Conservation (phyloP, 129 eudicot genomes). For the Centaurea solstitialis region DNA sequence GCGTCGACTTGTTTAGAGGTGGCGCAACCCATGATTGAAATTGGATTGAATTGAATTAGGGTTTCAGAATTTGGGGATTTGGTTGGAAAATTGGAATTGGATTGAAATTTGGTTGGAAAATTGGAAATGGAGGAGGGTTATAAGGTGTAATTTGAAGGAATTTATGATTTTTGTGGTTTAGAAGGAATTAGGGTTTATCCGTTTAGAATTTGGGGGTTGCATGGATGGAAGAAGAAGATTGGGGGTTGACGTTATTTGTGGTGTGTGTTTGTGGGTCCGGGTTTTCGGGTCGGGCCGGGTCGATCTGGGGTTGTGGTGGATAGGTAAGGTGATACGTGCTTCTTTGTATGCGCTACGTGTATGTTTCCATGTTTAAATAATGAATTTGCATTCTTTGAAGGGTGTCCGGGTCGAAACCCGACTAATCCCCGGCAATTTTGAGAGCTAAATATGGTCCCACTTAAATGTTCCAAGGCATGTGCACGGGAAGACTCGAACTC, state of each 20-base stretch:
- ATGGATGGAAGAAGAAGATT: not conserved
- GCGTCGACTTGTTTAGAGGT: conserved; percentile 69
- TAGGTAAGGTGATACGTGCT: not conserved
- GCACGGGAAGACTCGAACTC: too few species aligned
- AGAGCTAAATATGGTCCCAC: too few species aligned
- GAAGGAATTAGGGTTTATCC: conserved; percentile 35
- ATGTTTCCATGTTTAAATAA: not conserved
- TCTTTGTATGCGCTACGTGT: not conserved
- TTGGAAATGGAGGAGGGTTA: not conserved
- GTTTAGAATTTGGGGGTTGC: not conserved
- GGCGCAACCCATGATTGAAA: conserved; percentile 71
- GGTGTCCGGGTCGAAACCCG: too few species aligned
- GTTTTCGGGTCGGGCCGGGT: conserved; percentile 10
- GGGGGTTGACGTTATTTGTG: conserved; percentile 10
- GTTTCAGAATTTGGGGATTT: not conserved
- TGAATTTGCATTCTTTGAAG: too few species aligned
- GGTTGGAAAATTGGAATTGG: not conserved
- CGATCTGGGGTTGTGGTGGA: not conserved
- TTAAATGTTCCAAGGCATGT: too few species aligned
- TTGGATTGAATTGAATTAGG: not conserved
- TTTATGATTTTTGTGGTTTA: conserved; percentile 20
- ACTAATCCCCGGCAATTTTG: too few species aligned
- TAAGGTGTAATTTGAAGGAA: not conserved
- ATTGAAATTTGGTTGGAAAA: not conserved
- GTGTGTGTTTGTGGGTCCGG: not conserved